These are phyloP conservation scores for Diaporthe sp. DNA, from an alignment of 2,329 filamentous ascomycete species.

Conservation along the genomic window DNA sequence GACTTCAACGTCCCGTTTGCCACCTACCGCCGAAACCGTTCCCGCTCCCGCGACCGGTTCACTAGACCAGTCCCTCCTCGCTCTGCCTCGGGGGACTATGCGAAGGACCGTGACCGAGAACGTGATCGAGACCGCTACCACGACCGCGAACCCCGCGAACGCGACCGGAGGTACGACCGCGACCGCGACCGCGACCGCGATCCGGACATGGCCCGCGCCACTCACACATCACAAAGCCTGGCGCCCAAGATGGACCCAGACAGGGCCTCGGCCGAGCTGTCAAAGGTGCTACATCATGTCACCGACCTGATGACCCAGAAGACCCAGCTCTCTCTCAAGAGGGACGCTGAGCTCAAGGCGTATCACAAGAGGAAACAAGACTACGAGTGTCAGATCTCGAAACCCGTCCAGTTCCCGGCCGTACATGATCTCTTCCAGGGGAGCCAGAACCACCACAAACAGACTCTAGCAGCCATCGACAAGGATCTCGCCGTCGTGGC, in stretches of 20 bases:
- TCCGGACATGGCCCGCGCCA: background rate
- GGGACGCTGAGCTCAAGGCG: constrained; percentile 20
- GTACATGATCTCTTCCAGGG: constrained; percentile 9
- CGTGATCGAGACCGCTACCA: background rate
- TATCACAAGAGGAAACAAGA: constrained; percentile 21
- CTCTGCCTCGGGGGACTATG: background rate
- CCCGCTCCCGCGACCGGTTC: constrained; percentile 11
- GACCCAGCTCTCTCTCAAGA: constrained; percentile 22
- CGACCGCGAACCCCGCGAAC: constrained; percentile 7
- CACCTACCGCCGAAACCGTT: constrained; percentile 14
- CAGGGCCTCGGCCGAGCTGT: constrained; percentile 27
- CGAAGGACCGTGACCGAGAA: background rate
- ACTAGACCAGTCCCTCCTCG: background rate
- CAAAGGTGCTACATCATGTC: constrained; percentile 5
- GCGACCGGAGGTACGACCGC: constrained; percentile 4
- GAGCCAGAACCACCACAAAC: constrained; percentile 15
- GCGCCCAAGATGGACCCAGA: constrained; percentile 22
- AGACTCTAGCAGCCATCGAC: constrained; percentile 10
- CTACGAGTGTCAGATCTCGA: constrained; percentile 16
- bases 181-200: constrained; percentile 23
- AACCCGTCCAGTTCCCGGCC: constrained; percentile 20
- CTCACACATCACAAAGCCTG: background rate
- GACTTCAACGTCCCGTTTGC: constrained; percentile 19
- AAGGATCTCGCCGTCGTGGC: constrained; percentile 16
- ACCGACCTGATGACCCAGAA: constrained; percentile 19